A percentile compares a stretch with the other conserved stretches of the same genome.
These are phyloP conservation scores for Bipolaris zeicola DNA, from an alignment of 2,329 filamentous ascomycete genomes.

Conservation along the genomic window DNA sequence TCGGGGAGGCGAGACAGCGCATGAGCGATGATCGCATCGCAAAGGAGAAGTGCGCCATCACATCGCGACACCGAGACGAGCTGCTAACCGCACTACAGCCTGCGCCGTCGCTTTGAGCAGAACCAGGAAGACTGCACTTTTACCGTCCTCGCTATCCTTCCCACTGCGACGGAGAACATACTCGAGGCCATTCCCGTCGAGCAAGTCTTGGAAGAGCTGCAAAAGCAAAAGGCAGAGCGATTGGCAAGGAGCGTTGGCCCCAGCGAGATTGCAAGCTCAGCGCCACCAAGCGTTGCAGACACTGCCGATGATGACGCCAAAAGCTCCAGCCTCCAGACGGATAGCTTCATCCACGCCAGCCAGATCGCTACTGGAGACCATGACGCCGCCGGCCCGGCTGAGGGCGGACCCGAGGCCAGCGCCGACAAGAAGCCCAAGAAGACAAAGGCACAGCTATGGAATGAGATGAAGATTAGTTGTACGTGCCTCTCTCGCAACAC, in stretches of 20 bases:
- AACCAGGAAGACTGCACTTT: slow-evolving; percentile 99
- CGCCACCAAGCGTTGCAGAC: slow-evolving; percentile 67
- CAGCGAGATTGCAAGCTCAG: slow-evolving; percentile 64
- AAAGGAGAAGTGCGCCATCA: slow-evolving; percentile 80
- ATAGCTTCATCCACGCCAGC: slow-evolving; percentile 82
- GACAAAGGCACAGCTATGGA: slow-evolving; percentile 94
- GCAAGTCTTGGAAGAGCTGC: slow-evolving; percentile 88
- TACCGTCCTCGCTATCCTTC: slow-evolving; percentile 92
- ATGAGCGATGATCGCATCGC: slow-evolving; percentile 96
- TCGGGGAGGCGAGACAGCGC: slow-evolving; percentile 90
- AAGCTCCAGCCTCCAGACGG: slow-evolving; percentile 78
- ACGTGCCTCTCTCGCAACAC: slow-evolving; percentile 46
- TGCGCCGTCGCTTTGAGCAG: slow-evolving; percentile 95
- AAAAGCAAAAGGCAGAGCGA: slow-evolving; percentile 85
- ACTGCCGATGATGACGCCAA: slow-evolving; percentile 74
- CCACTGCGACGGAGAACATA: slow-evolving; percentile 88
- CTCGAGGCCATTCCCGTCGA: slow-evolving; percentile 88
- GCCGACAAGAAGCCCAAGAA: slow-evolving; percentile 64
- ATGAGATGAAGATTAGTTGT: slow-evolving; percentile 96
- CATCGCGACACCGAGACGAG: too few species aligned
- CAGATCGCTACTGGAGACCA: slow-evolving; percentile 64
- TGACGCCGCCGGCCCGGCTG: slow-evolving; percentile 49
- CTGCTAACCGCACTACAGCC: slow-evolving; percentile 57
- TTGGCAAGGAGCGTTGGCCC: slow-evolving; percentile 63
- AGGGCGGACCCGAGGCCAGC: slow-evolving; percentile 49